Evolutionary conservation across 108 stramenopile genomes (phyloP).

Genomic region (Hondaea fermentalgiana): DNA sequence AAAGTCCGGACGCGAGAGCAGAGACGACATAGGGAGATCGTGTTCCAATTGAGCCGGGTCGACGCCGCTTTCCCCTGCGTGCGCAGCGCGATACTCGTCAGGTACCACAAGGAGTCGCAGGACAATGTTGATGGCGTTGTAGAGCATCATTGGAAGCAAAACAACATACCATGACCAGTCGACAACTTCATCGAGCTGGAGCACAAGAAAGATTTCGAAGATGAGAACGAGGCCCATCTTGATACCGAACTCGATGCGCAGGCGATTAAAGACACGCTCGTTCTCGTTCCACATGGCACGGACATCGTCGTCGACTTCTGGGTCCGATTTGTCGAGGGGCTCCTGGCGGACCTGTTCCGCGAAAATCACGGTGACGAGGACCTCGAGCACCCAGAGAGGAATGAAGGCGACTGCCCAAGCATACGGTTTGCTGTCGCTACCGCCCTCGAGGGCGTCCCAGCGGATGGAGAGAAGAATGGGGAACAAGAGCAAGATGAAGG

Average conservation of each 20-base stretch:
- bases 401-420: constrained; percentile 10
- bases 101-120: neutral
- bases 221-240: neutral
- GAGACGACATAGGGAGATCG: neutral
- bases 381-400: neutral
- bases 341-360: neutral
- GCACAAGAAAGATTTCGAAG: neutral
- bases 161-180: constrained; percentile 5
- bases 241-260: neutral
- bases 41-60: neutral
- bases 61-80: neutral
- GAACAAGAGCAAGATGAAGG: neutral
- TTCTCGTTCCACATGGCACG: neutral
- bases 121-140: neutral
- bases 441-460: neutral
- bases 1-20: neutral
- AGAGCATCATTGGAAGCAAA: neutral
- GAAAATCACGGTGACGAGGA: neutral
- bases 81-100: neutral
- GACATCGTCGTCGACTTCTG: neutral
- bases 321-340: neutral
- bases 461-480: neutral
- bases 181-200: neutral
- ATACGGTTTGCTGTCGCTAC: neutral
- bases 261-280: neutral